Percentiles rank a stretch among this genome's conserved stretches.
These are phyloP conservation scores for Erigeron canadensis DNA, from an alignment of 129 eudicot genomes.

Conservation along the genomic window DNA sequence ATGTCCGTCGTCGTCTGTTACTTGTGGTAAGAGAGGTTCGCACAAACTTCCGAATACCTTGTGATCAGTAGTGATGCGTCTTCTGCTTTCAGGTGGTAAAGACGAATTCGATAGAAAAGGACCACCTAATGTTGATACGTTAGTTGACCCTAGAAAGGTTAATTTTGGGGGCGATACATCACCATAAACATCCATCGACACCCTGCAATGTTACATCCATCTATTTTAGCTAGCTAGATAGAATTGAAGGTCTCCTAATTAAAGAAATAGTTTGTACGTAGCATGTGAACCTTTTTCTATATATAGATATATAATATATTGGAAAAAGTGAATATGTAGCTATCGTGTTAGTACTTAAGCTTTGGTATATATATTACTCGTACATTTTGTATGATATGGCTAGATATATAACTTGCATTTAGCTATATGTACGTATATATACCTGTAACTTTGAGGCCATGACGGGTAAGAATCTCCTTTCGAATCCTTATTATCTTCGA, in stretches of 20 bases:
- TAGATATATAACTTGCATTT: too few relatives aligned
- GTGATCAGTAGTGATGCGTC: too few relatives aligned
- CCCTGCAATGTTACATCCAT: slow-evolving; percentile 2
- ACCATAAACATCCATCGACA: slow-evolving; percentile 23
- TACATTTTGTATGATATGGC: too few relatives aligned
- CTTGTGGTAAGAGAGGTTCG: slow-evolving; percentile 48
- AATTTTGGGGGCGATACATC: slow-evolving; percentile 25
- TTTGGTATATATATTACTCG: too few relatives aligned
- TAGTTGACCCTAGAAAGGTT: slow-evolving; percentile 24
- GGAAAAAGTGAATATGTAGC: too few relatives aligned
- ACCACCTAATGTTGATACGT: not conserved
- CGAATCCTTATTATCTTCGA: slow-evolving; percentile 14
- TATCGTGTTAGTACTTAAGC: too few relatives aligned
- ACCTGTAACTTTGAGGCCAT: slow-evolving; percentile 39
- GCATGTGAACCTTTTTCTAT: too few relatives aligned
- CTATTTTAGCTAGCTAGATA: not conserved
- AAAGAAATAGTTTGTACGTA: too few relatives aligned
- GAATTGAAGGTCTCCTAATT: too few relatives aligned
- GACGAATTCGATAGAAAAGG: slow-evolving; percentile 13
- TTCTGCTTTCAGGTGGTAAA: slow-evolving; percentile 54
- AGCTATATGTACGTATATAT: not conserved
- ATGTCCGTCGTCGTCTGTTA: slow-evolving; percentile 36
- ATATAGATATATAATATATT: too few relatives aligned
- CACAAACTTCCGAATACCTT: slow-evolving; percentile 32
- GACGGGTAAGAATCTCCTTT: slow-evolving; percentile 25